Evolutionary conservation across 2,329 filamentous ascomycete genomes (phyloP).

Genomic region (Simplicillium sp.): DNA sequence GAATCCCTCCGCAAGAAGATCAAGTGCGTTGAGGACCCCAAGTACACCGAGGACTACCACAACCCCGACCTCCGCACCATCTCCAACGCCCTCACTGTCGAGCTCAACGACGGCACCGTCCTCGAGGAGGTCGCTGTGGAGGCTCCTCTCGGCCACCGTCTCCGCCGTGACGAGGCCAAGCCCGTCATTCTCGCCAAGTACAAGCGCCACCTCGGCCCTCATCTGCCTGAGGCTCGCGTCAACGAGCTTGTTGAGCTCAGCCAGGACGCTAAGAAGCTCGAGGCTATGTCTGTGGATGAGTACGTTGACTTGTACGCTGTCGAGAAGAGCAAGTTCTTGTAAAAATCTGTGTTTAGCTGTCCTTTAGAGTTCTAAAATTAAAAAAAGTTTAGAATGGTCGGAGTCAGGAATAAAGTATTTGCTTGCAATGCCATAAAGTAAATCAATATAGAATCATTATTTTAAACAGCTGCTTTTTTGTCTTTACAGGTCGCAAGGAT

Average conservation of each 20-base stretch:
- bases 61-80: conserved; percentile 89
- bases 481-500: too few species aligned
- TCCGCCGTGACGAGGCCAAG: conserved; percentile 92
- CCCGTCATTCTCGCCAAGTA: conserved; percentile 94
- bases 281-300: conserved; percentile 77
- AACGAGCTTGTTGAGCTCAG: conserved; percentile 76
- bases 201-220: conserved; percentile 79
- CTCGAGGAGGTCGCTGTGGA: conserved; percentile 87
- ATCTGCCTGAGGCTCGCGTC: conserved; percentile 69
- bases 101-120: conserved; percentile 85
- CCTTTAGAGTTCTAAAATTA: too few species aligned
- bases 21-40: conserved; percentile 88
- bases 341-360: conserved; percentile 6
- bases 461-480: too few species aligned
- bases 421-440: too few species aligned
- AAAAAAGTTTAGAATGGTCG: too few species aligned
- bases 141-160: conserved; percentile 85
- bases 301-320: conserved; percentile 78
- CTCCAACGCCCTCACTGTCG: conserved; percentile 91
- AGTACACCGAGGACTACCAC: conserved; percentile 95
- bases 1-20: conserved; percentile 91
- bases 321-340: conserved; percentile 52
- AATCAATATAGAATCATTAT: too few species aligned
- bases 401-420: too few species aligned
- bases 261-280: conserved; percentile 64